Evolutionary conservation across 2,329 filamentous ascomycete genomes (phyloP).

Genomic region (Fusarium proliferatum): DNA sequence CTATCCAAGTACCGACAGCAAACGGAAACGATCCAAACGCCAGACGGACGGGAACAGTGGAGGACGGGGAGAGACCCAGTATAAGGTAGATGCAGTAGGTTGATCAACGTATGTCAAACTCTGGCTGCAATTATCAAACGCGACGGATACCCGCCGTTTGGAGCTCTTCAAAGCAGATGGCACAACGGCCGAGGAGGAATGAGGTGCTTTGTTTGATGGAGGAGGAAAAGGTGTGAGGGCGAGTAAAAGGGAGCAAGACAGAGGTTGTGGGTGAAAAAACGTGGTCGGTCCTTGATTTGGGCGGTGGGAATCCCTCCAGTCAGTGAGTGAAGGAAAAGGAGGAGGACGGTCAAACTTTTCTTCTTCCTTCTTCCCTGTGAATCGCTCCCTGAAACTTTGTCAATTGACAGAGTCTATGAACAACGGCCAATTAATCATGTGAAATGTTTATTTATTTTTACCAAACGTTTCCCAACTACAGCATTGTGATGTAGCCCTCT

Average conservation of each 20-base stretch:
- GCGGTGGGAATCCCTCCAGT: slow-evolving; percentile 28
- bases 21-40: slow-evolving; percentile 29
- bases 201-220: slow-evolving; percentile 18
- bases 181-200: slow-evolving; percentile 17
- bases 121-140: slow-evolving; percentile 3
- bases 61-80: slow-evolving; percentile 28
- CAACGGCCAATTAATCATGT: background rate
- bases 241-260: slow-evolving; percentile 36
- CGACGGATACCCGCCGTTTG: background rate
- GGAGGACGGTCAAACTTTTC: slow-evolving; percentile 34
- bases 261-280: slow-evolving; percentile 37
- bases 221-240: slow-evolving; percentile 20
- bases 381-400: slow-evolving; percentile 3
- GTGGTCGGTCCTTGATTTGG: slow-evolving; percentile 37
- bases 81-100: background rate
- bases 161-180: slow-evolving; percentile 1
- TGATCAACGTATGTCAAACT: slow-evolving; percentile 9
- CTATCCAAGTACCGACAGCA: slow-evolving; percentile 28
- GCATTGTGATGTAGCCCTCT: background rate
- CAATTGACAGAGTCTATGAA: background rate
- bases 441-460: background rate
- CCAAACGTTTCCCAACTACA: background rate
- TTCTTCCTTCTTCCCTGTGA: slow-evolving; percentile 18
- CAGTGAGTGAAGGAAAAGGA: background rate
- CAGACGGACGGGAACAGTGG: slow-evolving; percentile 33